These are phyloP conservation scores for Ophiostoma perfectum DNA, from an alignment of 2,329 filamentous ascomycete genomes.

Conservation along the genomic window DNA sequence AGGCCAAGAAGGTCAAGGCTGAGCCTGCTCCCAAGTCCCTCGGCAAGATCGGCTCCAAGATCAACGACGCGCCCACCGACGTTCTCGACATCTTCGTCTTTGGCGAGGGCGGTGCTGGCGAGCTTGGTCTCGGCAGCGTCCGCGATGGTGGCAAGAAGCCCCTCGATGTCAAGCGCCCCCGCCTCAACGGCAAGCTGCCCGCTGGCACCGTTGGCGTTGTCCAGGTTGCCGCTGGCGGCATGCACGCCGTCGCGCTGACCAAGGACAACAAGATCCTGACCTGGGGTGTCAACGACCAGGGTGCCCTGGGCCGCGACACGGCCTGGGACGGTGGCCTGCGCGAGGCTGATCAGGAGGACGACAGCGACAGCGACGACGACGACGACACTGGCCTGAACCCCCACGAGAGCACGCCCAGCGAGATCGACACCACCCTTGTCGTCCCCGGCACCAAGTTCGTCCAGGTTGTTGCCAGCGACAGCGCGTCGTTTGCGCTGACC, in stretches of 20 bases:
- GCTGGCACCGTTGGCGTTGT: conserved; percentile 60
- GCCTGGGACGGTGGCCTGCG: conserved; percentile 53
- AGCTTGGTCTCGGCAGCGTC: conserved; percentile 71
- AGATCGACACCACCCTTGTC: conserved; percentile 45
- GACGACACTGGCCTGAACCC: conserved; percentile 52
- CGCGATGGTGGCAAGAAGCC: conserved; percentile 54
- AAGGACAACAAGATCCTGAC: conserved; percentile 75
- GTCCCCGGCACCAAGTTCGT: conserved; percentile 37
- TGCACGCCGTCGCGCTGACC: conserved; percentile 74
- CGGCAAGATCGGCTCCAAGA: conserved; percentile 33
- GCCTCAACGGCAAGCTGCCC: conserved; percentile 57
- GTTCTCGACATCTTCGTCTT: conserved; percentile 72
- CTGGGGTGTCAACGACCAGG: conserved; percentile 85
- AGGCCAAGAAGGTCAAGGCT: conserved; percentile 23
- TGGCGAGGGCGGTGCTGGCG: conserved; percentile 72
- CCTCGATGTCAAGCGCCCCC: conserved; percentile 69
- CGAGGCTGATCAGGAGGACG: conserved; percentile 48
- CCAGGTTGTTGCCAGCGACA: conserved; percentile 68
- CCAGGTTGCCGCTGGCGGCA: conserved; percentile 70
- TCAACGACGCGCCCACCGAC: conserved; percentile 60
- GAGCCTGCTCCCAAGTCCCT: conserved; percentile 39
- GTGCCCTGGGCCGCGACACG: conserved; percentile 71
- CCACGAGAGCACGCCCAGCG: conserved; percentile 56
- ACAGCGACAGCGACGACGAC: conserved; percentile 33
- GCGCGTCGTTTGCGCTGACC: conserved; percentile 69